Evolutionary conservation across 2,329 filamentous ascomycete genomes (phyloP).

Genomic region (Diaporthe sp.): DNA sequence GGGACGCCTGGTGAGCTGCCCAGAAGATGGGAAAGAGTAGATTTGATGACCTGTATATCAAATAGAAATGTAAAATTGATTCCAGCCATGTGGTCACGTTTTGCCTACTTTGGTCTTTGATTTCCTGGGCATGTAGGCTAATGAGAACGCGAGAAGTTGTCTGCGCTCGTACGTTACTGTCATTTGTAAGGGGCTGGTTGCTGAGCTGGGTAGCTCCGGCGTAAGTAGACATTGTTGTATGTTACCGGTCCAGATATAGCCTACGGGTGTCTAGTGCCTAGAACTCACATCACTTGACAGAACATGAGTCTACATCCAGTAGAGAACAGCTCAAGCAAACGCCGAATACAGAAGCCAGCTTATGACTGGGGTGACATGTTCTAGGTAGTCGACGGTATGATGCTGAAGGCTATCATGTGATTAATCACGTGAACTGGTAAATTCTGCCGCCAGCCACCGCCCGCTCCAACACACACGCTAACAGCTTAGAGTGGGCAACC

Average conservation of each 20-base stretch:
- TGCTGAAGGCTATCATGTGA: neutral
- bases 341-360: neutral
- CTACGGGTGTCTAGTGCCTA: fast-evolving
- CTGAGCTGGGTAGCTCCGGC: neutral
- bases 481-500: neutral
- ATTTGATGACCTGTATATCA: constrained; percentile 5
- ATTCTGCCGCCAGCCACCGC: constrained; percentile 1
- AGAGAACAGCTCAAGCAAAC: neutral
- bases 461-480: constrained; percentile 7
- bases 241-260: too few species aligned
- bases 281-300: too few species aligned
- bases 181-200: neutral
- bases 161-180: neutral
- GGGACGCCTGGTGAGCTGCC: neutral
- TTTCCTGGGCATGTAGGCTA: fast-evolving
- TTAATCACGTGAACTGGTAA: fast-evolving
- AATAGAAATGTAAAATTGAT: constrained; percentile 14
- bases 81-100: neutral
- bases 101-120: too few species aligned
- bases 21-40: neutral
- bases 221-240: neutral
- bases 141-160: too few species aligned
- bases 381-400: neutral
- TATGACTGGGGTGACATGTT: too few species aligned
- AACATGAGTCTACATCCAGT: too few species aligned